These are phyloP conservation scores for Zea luxurians DNA, from an alignment of 176 grass and related monocot species.

Conservation along the genomic window DNA sequence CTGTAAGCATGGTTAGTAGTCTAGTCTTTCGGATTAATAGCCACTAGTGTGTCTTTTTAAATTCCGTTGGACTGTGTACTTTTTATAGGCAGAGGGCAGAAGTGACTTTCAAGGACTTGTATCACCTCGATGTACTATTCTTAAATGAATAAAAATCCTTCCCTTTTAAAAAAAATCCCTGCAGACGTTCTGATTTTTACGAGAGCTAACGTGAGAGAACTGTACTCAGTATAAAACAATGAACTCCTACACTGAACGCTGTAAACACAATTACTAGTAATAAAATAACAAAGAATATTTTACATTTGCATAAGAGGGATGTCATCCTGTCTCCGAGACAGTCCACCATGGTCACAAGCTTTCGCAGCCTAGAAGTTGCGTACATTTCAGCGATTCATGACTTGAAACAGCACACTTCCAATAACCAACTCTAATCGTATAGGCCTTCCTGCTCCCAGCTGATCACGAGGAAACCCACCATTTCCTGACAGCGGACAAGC, in stretches of 20 bases:
- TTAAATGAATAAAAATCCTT: no score
- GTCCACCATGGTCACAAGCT: conserved; percentile 38
- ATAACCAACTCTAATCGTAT: conserved; percentile 63
- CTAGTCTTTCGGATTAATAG: no score
- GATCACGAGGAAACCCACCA: conserved; percentile 88
- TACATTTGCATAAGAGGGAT: conserved; percentile 42
- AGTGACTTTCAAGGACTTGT: no score
- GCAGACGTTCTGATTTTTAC: background rate
- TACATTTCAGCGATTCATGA: conserved; percentile 17
- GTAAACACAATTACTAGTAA: conserved; percentile 16
- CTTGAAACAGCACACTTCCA: conserved; percentile 15
- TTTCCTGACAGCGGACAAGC: conserved; percentile 65
- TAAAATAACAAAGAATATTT: conserved; percentile 29
- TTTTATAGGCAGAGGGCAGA: no score
- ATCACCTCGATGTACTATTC: no score
- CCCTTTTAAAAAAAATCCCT: no score
- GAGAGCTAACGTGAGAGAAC: background rate
- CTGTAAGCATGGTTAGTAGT: no score
- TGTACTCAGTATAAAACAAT: background rate
- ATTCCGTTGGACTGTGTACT: no score
- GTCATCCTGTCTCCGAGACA: conserved; percentile 36
- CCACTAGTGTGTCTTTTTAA: no score
- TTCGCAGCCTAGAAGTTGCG: conserved; percentile 1
- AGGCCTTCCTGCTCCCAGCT: conserved; percentile 94
- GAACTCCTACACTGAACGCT: background rate